Evolutionary conservation across 2,329 filamentous ascomycete species (phyloP).

Genomic region (Ophidiomyces ophidiicola): DNA sequence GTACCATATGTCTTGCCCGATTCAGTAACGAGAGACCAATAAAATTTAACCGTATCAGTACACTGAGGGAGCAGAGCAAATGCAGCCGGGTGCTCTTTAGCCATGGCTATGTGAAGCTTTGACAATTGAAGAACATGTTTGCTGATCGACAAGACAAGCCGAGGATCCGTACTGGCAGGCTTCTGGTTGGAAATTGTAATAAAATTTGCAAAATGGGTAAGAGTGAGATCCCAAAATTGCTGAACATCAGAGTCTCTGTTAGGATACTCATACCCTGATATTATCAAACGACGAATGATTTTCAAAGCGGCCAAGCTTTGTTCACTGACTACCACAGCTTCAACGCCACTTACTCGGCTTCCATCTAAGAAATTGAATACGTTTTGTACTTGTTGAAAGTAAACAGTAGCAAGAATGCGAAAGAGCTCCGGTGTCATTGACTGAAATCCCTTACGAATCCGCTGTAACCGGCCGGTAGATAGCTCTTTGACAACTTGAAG

Average conservation of each 20-base stretch:
- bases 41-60: conserved; percentile 61
- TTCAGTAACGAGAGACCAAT: conserved; percentile 70
- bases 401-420: conserved; percentile 66
- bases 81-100: conserved; percentile 62
- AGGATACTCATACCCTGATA: conserved; percentile 72
- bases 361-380: conserved; percentile 55
- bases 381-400: conserved; percentile 56
- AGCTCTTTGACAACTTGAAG: conserved; percentile 86
- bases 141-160: conserved; percentile 53
- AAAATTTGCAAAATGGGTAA: conserved; percentile 66
- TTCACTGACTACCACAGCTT: conserved; percentile 52
- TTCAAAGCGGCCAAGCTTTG: conserved; percentile 72
- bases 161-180: conserved; percentile 40
- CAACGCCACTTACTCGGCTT: conserved; percentile 47
- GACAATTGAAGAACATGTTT: conserved; percentile 83
- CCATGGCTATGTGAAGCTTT: conserved; percentile 83
- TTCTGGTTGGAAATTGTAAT: conserved; percentile 51
- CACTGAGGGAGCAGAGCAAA: conserved; percentile 75
- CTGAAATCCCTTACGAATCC: conserved; percentile 64
- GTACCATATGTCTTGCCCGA: conserved; percentile 57
- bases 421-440: conserved; percentile 71
- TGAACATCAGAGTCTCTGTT: conserved; percentile 64
- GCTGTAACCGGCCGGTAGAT: conserved; percentile 62
- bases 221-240: conserved; percentile 68
- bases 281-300: conserved; percentile 62